Percentiles rank a stretch among this genome's conserved stretches.
These are phyloP conservation scores for Ascosphaera aggregata DNA, from an alignment of 2,329 filamentous ascomycete genomes.

Conservation along the genomic window DNA sequence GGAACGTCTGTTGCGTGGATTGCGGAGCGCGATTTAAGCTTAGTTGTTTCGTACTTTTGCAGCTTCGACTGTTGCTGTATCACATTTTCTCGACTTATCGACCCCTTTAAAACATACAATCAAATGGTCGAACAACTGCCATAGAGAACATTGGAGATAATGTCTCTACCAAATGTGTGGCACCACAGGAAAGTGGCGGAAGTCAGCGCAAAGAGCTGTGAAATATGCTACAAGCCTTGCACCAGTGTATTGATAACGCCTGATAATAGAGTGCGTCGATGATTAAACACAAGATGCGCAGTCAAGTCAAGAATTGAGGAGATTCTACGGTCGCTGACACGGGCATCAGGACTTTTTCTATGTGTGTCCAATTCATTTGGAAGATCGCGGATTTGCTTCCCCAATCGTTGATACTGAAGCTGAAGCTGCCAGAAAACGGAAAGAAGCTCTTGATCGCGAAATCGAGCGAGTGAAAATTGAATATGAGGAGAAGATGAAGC, in stretches of 20 bases:
- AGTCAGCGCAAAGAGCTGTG: slow-evolving; percentile 58
- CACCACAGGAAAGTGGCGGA: slow-evolving; percentile 73
- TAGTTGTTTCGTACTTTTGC: no score
- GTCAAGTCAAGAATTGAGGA: not conserved
- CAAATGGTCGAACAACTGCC: no score
- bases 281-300: no score
- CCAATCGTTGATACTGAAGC: slow-evolving; percentile 24
- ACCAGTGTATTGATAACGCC: slow-evolving; percentile 71
- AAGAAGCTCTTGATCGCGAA: slow-evolving; percentile 20
- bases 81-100: no score
- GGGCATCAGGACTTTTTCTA: slow-evolving; percentile 70
- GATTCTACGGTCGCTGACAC: not conserved
- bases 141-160: slow-evolving; percentile 2
- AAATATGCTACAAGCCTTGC: slow-evolving; percentile 77
- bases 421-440: slow-evolving; percentile 19
- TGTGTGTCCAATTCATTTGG: slow-evolving; percentile 60
- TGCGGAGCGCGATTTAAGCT: no score
- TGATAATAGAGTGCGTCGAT: slow-evolving; percentile 53
- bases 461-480: slow-evolving; percentile 25
- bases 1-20: no score
- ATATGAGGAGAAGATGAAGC: slow-evolving; percentile 56
- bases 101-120: no score
- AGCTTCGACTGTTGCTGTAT: no score
- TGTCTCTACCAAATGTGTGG: slow-evolving; percentile 48
- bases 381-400: slow-evolving; percentile 57